Evolutionary conservation across 257 asterid genomes (phyloP).

Genomic region (Jaltomata sinuosa): DNA sequence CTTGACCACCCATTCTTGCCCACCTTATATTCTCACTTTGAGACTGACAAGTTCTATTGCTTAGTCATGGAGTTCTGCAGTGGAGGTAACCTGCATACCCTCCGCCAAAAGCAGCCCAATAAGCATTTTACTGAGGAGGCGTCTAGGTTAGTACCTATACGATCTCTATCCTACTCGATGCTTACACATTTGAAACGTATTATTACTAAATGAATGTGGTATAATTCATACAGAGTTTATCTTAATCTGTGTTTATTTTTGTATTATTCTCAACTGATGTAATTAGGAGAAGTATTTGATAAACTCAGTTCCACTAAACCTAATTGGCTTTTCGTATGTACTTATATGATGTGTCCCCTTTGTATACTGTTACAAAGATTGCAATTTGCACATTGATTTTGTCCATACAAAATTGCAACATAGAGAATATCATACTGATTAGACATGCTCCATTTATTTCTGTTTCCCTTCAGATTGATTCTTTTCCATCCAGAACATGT

Average conservation of each 20-base stretch:
- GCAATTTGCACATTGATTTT: neutral
- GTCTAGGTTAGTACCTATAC: conserved; percentile 31
- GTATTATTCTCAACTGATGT: neutral
- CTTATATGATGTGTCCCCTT: neutral
- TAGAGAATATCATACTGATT: neutral
- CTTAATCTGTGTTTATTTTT: neutral
- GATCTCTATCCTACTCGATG: neutral
- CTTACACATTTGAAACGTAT: neutral
- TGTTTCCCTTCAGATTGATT: neutral
- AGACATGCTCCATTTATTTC: neutral
- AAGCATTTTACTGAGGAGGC: conserved; percentile 84
- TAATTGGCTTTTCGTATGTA: neutral
- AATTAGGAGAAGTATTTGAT: neutral
- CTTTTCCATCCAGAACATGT: neutral
- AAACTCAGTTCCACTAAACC: neutral
- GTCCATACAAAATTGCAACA: neutral
- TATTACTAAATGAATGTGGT: neutral
- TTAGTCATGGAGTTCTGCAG: conserved; percentile 93
- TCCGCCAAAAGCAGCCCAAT: conserved; percentile 82
- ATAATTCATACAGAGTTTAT: neutral
- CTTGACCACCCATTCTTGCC: conserved; percentile 95
- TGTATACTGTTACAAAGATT: neutral
- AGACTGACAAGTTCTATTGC: conserved; percentile 79
- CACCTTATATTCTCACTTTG: conserved; percentile 71
- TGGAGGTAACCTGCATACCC: conserved; percentile 92